Conservation (phyloP, 2,329 filamentous ascomycete species). For the Hortaea werneckii region DNA sequence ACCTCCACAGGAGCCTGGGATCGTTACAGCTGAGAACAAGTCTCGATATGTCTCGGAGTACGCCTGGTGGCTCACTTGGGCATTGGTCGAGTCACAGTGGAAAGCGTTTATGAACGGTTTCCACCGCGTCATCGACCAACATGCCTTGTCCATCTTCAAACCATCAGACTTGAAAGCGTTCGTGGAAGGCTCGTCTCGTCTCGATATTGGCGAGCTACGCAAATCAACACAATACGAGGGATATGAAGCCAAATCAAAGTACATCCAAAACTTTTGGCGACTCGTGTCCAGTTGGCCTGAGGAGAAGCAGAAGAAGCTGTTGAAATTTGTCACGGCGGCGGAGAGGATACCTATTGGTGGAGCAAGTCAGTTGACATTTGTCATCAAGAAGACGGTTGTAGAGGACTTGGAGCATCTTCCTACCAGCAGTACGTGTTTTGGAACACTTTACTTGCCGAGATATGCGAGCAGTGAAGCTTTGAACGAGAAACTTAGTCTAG, state of each 20-base stretch:
- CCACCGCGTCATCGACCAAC: conserved; percentile 23
- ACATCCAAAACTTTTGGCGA: conserved; percentile 74
- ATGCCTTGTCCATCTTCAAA: conserved; percentile 40
- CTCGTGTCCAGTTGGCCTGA: conserved; percentile 60
- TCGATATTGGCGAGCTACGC: conserved; percentile 66
- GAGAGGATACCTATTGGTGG: conserved; percentile 85
- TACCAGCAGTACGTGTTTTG: conserved; percentile 88
- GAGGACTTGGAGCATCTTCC: conserved; percentile 53
- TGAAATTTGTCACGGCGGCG: conserved; percentile 92
- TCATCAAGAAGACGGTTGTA: conserved; percentile 66
- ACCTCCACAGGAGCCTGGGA: conserved; percentile 28
- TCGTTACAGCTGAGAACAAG: conserved; percentile 76
- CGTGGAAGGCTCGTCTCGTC: conserved; percentile 72
- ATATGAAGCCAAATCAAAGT: conserved; percentile 59
- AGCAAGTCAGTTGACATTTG: conserved; percentile 69
- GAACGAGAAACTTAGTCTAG: conserved; percentile 66
- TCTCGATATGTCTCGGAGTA: conserved; percentile 74
- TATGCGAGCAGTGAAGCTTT: conserved; percentile 64
- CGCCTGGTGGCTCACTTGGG: conserved; percentile 68
- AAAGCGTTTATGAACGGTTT: conserved; percentile 76
- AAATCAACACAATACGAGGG: conserved; percentile 68
- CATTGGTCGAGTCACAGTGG: conserved; percentile 67
- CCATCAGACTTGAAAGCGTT: conserved; percentile 62
- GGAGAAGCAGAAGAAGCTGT: conserved; percentile 60
- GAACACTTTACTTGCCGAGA: conserved; percentile 73